Evolutionary conservation across 345 rosid genomes (phyloP).

Genomic region (Triadica sebifera): DNA sequence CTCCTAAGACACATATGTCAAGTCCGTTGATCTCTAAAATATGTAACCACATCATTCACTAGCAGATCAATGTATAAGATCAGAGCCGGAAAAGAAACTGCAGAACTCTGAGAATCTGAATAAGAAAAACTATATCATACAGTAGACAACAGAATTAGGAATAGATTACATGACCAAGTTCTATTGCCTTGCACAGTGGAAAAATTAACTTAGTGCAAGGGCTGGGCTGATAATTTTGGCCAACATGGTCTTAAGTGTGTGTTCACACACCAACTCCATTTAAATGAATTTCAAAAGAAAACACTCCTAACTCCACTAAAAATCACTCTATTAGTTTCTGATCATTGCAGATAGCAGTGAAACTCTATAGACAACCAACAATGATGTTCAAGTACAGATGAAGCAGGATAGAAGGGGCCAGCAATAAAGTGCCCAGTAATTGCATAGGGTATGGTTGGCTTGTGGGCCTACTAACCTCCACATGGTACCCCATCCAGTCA

Average conservation of each 20-base stretch:
- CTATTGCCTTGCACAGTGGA: background rate
- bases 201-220: background rate
- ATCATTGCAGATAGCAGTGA: background rate
- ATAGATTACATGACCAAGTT: background rate
- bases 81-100: background rate
- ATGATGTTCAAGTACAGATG: background rate
- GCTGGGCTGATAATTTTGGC: background rate
- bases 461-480: conserved; percentile 11
- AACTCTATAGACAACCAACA: background rate
- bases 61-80: background rate
- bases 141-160: background rate
- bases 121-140: background rate
- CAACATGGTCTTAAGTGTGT: background rate
- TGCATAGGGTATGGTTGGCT: conserved; percentile 13
- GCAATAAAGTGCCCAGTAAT: background rate
- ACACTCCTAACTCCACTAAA: background rate
- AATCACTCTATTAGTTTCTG: background rate
- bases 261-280: background rate
- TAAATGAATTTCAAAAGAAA: background rate
- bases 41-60: background rate
- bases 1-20: background rate
- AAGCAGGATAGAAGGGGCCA: background rate
- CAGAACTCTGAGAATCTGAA: background rate
- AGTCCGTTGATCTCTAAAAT: background rate
- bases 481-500: conserved; percentile 19